Evolutionary conservation across 257 asterid species (phyloP), one percentile per base, ranked within the genome.

Genomic region (Voacanga thouarsii): DNA sequence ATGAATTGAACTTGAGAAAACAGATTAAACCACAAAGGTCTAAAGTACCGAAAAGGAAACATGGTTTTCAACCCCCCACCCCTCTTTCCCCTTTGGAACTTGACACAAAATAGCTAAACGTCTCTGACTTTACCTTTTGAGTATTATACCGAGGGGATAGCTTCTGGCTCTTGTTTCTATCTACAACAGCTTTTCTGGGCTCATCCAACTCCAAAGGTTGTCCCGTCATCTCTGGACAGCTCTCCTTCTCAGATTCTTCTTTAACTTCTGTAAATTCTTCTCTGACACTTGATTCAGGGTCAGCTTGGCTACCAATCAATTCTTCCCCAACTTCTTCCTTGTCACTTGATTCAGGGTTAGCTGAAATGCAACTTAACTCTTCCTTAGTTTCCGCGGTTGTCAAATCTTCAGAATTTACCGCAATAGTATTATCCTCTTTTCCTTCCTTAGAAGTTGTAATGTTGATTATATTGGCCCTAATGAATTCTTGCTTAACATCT

Each of bases 51-150:
- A 77, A 47, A 82, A 39, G 26, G 30, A 18, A 59, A 18, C 51
- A 66, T 68, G 19, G 41, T 39, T 41, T 41, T 26, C n/a, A n/a
- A n/a, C n/a, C n/a, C n/a, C n/a, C n/a, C n/a, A n/a, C n/a, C n/a
- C n/a, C n/a, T 41, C 53, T 21, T 41, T 26, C 19, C 49, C 37
- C 15, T 73, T 73, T 26, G 10, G 9, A 6, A 33, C n/a, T 28
- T 16, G 63, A 65, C 45, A 56, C 75, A 60, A 59, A 70, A 82
- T 50, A 24, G 78, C 12, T 39, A 60, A 43, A 76, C 61, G 59
- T 81, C 71, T 65, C 57, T 57, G n/a, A 12, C 43, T 74, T 85
- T 75, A 92, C 99, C 96, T 87, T 91, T 74, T 76, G 89, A 79
- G 87, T 80, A 56, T 45, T 44, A 83, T 55, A 82, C 63, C 84